Conservation (phyloP, 176 grass and related monocot species). For the Tillandsia fasciculata region DNA sequence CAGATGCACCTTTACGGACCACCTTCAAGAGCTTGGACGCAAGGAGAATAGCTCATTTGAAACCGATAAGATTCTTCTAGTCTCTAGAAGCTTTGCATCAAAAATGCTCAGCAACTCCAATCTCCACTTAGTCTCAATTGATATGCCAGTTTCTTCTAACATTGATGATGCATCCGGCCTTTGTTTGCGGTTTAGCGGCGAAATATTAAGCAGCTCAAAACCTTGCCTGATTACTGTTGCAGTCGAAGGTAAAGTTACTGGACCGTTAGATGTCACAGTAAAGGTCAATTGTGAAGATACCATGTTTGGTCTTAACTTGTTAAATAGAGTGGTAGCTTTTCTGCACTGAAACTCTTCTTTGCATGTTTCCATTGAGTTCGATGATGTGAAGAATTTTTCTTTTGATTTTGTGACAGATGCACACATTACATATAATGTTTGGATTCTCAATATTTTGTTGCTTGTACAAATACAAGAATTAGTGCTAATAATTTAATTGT, state of each 20-base stretch:
- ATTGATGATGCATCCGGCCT: conserved; percentile 60
- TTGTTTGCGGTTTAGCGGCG: conserved; percentile 69
- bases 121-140: conserved; percentile 67
- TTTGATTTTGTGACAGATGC: no score
- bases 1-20: conserved; percentile 79
- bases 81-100: conserved; percentile 47
- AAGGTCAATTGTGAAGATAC: conserved; percentile 91
- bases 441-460: no score
- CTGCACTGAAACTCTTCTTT: conserved; percentile 36
- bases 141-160: conserved; percentile 71
- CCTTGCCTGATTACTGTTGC: conserved; percentile 52
- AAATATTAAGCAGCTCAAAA: conserved; percentile 42
- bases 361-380: neutral
- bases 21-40: conserved; percentile 43
- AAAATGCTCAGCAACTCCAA: conserved; percentile 70
- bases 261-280: conserved; percentile 42
- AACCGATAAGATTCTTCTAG: conserved; percentile 47
- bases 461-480: no score
- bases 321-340: conserved; percentile 51
- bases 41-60: conserved; percentile 19
- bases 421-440: no score
- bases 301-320: conserved; percentile 56
- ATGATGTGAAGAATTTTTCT: no score
- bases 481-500: no score
- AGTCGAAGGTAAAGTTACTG: conserved; percentile 37